These are phyloP conservation scores for Salvia hispanica DNA, from an alignment of 257 asterid genomes.

Conservation along the genomic window DNA sequence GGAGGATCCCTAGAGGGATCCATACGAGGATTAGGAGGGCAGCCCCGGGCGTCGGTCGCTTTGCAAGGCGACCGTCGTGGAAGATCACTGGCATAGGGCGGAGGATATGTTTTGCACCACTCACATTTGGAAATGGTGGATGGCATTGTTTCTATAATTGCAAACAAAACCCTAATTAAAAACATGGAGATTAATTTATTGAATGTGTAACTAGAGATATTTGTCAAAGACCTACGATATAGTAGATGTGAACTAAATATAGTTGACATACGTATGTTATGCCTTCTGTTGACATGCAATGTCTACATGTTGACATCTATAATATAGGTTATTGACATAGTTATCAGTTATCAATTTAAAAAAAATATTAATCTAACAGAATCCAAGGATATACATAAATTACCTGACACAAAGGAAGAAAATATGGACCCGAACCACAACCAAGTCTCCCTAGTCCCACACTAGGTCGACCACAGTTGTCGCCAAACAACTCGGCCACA, in stretches of 20 bases:
- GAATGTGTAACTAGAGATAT: no score
- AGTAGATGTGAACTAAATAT: no score
- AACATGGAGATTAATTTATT: no score
- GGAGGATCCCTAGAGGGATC: slow-evolving; percentile 70
- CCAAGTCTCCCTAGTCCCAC: slow-evolving; percentile 58
- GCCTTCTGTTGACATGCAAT: no score
- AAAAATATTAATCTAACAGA: no score
- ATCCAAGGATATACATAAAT: no score
- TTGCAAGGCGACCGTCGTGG: slow-evolving; percentile 85
- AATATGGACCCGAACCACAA: slow-evolving; percentile 35
- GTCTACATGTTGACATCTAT: no score
- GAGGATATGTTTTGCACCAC: slow-evolving; percentile 14
- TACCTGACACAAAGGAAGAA: slow-evolving; percentile 63
- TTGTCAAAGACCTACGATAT: no score
- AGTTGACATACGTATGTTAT: no score
- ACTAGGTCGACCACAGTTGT: slow-evolving; percentile 38
- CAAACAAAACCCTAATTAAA: no score
- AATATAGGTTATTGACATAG: no score
- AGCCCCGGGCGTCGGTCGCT: slow-evolving; percentile 70
- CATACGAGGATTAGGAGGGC: slow-evolving; percentile 69
- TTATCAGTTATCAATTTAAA: no score
- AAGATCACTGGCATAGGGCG: slow-evolving; percentile 80
- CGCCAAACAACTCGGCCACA: slow-evolving; percentile 43
- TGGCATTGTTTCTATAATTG: slow-evolving; percentile 38
- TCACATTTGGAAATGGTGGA: slow-evolving; percentile 38